phyloP scores from a whole-genome alignment of 2,329 filamentous ascomycete genomes.

The Ascosphaera aggregata region DNA sequence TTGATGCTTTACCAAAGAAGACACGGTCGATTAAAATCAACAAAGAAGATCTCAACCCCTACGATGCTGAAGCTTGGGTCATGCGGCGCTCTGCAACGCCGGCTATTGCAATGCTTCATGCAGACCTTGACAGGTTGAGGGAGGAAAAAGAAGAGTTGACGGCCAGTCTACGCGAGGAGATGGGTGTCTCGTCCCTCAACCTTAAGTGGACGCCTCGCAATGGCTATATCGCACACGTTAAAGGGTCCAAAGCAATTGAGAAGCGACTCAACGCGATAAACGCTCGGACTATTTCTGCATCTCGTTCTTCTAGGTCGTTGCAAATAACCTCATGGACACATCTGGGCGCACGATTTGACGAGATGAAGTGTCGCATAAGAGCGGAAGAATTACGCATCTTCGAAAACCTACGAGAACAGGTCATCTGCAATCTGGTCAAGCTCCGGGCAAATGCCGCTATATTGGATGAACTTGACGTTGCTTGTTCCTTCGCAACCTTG shows the following conservation, averaged over 20 bases:
- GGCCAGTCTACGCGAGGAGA: conserved; percentile 34
- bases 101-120: conserved; percentile 42
- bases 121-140: conserved; percentile 35
- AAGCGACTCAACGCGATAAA: conserved; percentile 18
- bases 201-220: conserved; percentile 71
- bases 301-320: conserved; percentile 66
- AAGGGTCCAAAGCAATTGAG: conserved; percentile 44
- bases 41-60: conserved; percentile 13
- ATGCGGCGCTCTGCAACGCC: conserved; percentile 43
- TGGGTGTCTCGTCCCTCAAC: conserved; percentile 41
- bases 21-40: conserved; percentile 10
- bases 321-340: conserved; percentile 64
- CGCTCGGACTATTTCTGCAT: conserved; percentile 44
- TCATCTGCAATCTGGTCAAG: conserved; percentile 62
- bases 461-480: conserved; percentile 80
- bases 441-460: conserved; percentile 77
- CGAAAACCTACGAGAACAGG: conserved; percentile 44
- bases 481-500: conserved; percentile 60
- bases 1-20: conserved; percentile 31
- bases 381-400: conserved; percentile 70
- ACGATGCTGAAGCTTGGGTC: conserved; percentile 33
- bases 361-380: conserved; percentile 52
- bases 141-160: conserved; percentile 37
- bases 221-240: conserved; percentile 79
- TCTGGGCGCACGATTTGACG: conserved; percentile 59